Evolutionary conservation across 345 rosid species (phyloP).

Genomic region (Psidium guajava): DNA sequence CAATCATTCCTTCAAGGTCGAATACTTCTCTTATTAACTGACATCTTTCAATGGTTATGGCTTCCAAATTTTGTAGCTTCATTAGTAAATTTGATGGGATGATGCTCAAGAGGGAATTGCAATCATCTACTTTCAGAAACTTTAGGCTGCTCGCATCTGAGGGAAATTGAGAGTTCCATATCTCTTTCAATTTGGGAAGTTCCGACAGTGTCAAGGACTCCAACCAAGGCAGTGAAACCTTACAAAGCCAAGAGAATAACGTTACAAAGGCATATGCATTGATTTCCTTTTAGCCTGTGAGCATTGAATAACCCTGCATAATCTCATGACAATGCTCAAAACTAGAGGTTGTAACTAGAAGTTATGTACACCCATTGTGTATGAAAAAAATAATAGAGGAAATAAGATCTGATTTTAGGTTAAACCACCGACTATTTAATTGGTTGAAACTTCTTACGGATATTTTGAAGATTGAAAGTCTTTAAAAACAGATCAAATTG

Average conservation of each 20-base stretch:
- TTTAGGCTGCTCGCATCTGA: neutral
- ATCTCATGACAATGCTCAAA: neutral
- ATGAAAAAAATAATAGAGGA: neutral
- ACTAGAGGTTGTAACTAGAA: neutral
- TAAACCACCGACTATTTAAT: neutral
- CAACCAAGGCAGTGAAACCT: neutral
- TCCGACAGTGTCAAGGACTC: neutral
- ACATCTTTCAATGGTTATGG: neutral
- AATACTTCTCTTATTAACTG: neutral
- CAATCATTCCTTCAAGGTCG: fast-evolving
- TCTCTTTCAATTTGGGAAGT: neutral
- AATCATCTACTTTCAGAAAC: neutral
- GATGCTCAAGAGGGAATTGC: neutral
- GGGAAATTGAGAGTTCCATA: neutral
- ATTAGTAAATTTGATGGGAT: neutral
- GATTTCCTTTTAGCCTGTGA: neutral
- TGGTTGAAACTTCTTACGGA: neutral
- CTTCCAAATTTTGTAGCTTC: neutral
- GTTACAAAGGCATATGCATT: neutral
- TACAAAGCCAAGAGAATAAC: neutral
- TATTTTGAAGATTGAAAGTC: neutral
- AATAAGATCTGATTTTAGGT: neutral
- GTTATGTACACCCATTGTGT: fast-evolving
- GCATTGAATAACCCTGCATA: neutral
- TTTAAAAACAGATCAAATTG: neutral